Evolutionary conservation across 139 green algal genomes (phyloP).

Genomic region (Micractinium sp.): DNA sequence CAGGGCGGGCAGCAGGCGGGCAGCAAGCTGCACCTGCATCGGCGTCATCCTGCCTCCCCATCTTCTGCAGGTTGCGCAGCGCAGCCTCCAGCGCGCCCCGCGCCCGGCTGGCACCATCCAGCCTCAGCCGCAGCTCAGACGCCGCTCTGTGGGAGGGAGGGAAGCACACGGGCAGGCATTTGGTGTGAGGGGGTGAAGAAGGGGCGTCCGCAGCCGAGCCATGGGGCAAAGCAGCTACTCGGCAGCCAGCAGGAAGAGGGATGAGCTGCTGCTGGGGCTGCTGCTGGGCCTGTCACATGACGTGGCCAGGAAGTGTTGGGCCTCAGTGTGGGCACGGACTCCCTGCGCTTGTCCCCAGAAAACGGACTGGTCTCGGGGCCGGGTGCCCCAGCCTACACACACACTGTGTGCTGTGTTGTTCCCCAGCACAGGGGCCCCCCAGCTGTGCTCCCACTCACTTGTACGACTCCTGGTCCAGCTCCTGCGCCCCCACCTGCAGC

Average conservation of each 20-base stretch:
- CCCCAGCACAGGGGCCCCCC: too few species aligned
- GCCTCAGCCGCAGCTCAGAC: slow-evolving; percentile 57
- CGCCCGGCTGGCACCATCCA: slow-evolving; percentile 55
- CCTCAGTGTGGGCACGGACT: too few species aligned
- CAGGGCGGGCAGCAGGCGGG: background rate
- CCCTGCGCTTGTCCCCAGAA: too few species aligned
- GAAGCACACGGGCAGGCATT: too few species aligned
- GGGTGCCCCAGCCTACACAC: background rate
- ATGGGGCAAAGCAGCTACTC: too few species aligned
- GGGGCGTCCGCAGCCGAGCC: too few species aligned
- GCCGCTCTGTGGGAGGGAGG: slow-evolving; percentile 33
- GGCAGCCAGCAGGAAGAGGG: too few species aligned
- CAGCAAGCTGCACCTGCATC: slow-evolving; percentile 35
- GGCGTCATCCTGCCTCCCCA: slow-evolving; percentile 48
- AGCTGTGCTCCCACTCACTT: slow-evolving; percentile 8
- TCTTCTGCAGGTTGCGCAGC: slow-evolving; percentile 52
- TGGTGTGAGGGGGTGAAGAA: too few species aligned
- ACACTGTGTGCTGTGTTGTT: background rate
- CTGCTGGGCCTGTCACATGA: background rate
- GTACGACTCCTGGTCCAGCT: slow-evolving; percentile 69
- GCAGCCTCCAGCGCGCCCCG: slow-evolving; percentile 56
- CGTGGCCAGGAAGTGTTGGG: too few species aligned
- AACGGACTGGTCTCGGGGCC: too few species aligned
- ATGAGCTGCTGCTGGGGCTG: background rate
- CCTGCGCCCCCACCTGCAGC: slow-evolving; percentile 69